Evolutionary conservation across 768 basidiomycete genomes (phyloP).

Genomic region (Clitopilus passeckerianus): DNA sequence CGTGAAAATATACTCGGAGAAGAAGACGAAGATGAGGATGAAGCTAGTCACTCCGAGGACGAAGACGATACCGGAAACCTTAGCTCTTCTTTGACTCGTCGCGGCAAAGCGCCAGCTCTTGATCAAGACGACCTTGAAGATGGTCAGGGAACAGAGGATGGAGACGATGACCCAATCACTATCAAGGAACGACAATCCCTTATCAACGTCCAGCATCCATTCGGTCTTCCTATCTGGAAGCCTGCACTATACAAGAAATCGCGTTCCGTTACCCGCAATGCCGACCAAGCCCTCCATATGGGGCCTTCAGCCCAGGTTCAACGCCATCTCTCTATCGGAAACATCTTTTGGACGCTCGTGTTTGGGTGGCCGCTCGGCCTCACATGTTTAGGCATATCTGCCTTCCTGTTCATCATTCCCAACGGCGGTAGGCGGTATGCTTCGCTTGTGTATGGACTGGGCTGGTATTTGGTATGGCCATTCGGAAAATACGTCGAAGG

Average conservation of each 20-base stretch:
- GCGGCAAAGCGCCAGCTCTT: conserved; percentile 39
- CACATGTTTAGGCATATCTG: conserved; percentile 62
- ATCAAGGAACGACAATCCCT: conserved; percentile 94
- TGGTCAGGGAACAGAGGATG: conserved; percentile 9
- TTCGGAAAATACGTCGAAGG: conserved; percentile 99
- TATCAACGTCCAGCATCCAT: conserved; percentile 98
- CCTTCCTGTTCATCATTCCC: conserved; percentile 67
- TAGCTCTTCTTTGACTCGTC: conserved; percentile 15
- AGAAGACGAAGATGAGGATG: conserved; percentile 43
- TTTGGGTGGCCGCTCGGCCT: conserved; percentile 95
- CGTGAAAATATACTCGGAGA: conserved; percentile 44
- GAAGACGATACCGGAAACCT: conserved; percentile 18
- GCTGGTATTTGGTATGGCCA: conserved; percentile 97
- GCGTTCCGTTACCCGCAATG: conserved; percentile 92
- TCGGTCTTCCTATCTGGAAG: conserved; percentile 99
- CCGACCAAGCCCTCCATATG: conserved; percentile 90
- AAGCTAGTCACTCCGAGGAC: conserved; percentile 26
- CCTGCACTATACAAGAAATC: conserved; percentile 98
- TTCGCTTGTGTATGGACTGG: conserved; percentile 83
- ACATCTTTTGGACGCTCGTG: conserved; percentile 83
- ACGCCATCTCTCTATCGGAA: conserved; percentile 88
- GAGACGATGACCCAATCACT: conserved; percentile 84
- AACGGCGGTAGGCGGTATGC: conserved; percentile 82
- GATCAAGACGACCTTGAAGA: conserved; percentile 32
- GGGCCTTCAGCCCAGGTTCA: conserved; percentile 92